phyloP scores from a whole-genome alignment of 768 basidiomycete species.

The Lyophyllum shimeji region DNA sequence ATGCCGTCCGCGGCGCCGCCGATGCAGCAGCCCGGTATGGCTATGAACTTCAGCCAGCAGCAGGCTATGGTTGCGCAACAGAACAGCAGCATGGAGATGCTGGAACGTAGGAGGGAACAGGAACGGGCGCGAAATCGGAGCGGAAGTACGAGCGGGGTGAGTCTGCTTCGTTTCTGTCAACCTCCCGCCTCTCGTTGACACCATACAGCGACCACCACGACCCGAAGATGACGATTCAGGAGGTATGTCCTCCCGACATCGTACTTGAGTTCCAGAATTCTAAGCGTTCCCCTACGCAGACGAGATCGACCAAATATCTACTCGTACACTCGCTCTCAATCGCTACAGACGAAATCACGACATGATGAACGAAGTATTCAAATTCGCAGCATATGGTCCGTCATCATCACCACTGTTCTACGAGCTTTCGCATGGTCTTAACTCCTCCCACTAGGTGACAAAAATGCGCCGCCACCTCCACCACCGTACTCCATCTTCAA shows the following conservation, averaged over 20 bases:
- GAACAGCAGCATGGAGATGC: conserved; percentile 66
- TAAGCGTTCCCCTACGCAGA: conserved; percentile 33
- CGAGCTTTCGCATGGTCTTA: background rate
- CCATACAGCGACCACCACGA: conserved; percentile 33
- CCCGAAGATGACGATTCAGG: conserved; percentile 66
- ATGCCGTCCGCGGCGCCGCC: conserved; percentile 21
- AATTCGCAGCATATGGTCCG: conserved; percentile 66
- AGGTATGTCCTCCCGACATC: conserved; percentile 36
- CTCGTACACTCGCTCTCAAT: conserved; percentile 66
- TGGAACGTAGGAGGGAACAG: conserved; percentile 65
- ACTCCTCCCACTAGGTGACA: conserved; percentile 37
- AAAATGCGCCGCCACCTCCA: conserved; percentile 35
- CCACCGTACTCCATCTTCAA: conserved; percentile 63
- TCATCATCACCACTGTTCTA: background rate
- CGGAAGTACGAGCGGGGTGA: conserved; percentile 40
- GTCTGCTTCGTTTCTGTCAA: conserved; percentile 13
- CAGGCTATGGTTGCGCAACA: conserved; percentile 76
- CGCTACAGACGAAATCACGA: conserved; percentile 83
- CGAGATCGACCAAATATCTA: conserved; percentile 70
- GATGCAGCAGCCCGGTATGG: conserved; percentile 30
- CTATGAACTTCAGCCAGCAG: conserved; percentile 41
- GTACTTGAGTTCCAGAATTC: too few species aligned
- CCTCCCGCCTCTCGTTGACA: conserved; percentile 5
- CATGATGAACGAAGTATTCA: conserved; percentile 81
- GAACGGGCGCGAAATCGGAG: conserved; percentile 54